Evolutionary conservation across 106 monocot genomes (phyloP).

Genomic region (Vanilla planifolia): DNA sequence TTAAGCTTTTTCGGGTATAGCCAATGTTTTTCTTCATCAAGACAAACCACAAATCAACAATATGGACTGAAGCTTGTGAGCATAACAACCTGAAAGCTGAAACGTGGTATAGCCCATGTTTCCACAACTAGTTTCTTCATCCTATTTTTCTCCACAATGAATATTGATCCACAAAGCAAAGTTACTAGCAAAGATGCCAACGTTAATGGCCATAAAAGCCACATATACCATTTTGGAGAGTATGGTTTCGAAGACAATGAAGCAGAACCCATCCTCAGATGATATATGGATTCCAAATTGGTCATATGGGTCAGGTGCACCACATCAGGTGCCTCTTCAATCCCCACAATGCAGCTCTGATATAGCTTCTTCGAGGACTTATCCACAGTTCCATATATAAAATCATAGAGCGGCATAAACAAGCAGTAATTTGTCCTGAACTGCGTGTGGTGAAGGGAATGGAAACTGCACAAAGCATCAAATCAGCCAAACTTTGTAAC

Average conservation of each 20-base stretch:
- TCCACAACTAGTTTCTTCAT: slow-evolving; percentile 46
- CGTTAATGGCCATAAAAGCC: slow-evolving; percentile 26
- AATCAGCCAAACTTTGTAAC: no score
- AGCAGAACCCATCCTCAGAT: slow-evolving; percentile 43
- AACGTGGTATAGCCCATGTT: slow-evolving; percentile 60
- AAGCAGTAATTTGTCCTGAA: no score
- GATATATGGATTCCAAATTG: slow-evolving; percentile 37
- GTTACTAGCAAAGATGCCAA: slow-evolving; percentile 16
- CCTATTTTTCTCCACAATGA: slow-evolving; percentile 46
- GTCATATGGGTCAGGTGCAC: slow-evolving; percentile 70
- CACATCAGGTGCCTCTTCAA: slow-evolving; percentile 31
- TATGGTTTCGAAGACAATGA: slow-evolving; percentile 56
- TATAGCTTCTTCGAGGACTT: slow-evolving; percentile 37
- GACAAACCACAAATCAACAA: no score
- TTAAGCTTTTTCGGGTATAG: no score
- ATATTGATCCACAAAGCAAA: slow-evolving; percentile 20
- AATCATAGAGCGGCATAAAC: slow-evolving; percentile 83
- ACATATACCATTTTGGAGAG: slow-evolving; percentile 25
- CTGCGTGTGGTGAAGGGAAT: no score
- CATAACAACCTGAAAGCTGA: slow-evolving; percentile 66
- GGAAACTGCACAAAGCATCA: no score
- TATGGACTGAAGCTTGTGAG: no score
- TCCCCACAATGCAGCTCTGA: slow-evolving; percentile 27
- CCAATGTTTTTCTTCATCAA: no score
- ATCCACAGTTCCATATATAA: slow-evolving; percentile 58